Base-by-base conservation (phyloP, 805 yeast species). In the Cyberlindnera galapagoensis region DNA sequence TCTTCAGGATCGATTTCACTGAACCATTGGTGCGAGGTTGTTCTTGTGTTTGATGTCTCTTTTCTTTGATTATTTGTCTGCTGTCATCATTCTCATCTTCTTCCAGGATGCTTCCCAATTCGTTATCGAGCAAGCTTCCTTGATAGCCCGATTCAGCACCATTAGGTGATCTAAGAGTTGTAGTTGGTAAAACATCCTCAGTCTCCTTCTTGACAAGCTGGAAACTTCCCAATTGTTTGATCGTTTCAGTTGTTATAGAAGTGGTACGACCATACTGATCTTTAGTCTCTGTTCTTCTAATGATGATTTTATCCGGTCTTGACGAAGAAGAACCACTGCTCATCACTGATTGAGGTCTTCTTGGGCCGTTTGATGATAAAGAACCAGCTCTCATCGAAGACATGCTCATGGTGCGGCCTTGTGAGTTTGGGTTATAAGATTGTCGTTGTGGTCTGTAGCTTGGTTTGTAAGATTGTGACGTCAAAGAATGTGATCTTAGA, bases 171-270 rank as follows among this genome's bases (percentile, higher is more conserved):
- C 40, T 36, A 33, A 49, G 10, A 3, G 33, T 27, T 18, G 57
- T 51, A n/a, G 51, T 38, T 9, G 46, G 57, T 42, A 39, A 38
- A 22, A 42, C 30, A 7, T 41, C 47, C 30, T 67, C 61, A 1
- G 67, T 61, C 1, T 72, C 69, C 6, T 70, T 70, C 39, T 66
- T 69, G 10, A 66, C 63, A 28, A 69, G 60, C 34, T 71, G 74
- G 28, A 52, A 60, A 1, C 73, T 67, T 20, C 73, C 74, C 40
- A 68, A 48, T 29, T 63, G 60, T 40, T 70, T 64, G 18, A 74
- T 60, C 0, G 76, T 71, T 24, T 69, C 69, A 25, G 67, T 71
- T 3, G 78, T 72, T 26, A 74, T 69, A 3, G 78, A 71, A 35
- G 58, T 63, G 0, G 80, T 73, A 24, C 76, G 61, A 0, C 80